Conservation (phyloP, 2,329 filamentous ascomycete species). For the Chalara sp. region DNA sequence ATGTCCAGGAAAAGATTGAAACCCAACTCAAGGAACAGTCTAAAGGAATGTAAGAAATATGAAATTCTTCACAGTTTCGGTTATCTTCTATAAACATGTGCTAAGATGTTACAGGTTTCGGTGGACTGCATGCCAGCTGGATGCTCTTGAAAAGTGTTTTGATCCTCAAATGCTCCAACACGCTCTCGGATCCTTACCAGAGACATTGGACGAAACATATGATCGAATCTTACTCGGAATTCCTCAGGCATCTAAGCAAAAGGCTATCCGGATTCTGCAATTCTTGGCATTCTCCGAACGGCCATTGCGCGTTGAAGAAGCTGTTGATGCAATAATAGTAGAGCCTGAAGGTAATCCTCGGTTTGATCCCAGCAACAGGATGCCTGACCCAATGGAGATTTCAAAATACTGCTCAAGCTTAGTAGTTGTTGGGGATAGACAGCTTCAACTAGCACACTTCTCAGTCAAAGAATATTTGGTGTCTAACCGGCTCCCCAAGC, state of each 20-base stretch:
- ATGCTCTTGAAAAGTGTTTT: slow-evolving; percentile 19
- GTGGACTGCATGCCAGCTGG: slow-evolving; percentile 23
- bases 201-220: slow-evolving; percentile 17
- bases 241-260: slow-evolving; percentile 8
- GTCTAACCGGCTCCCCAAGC: too few relatives aligned
- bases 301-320: slow-evolving; percentile 22
- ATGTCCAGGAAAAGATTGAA: slow-evolving; percentile 20
- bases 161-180: slow-evolving; percentile 2
- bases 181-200: slow-evolving; percentile 6
- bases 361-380: slow-evolving; percentile 20
- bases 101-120: slow-evolving; percentile 16
- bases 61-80: neutral
- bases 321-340: slow-evolving; percentile 24
- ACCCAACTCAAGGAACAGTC: slow-evolving; percentile 15
- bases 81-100: neutral
- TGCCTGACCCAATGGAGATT: slow-evolving; percentile 20
- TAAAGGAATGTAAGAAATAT: slow-evolving; percentile 23
- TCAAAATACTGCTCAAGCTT: slow-evolving; percentile 18
- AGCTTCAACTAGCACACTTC: slow-evolving; percentile 20
- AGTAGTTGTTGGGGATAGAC: too few relatives aligned
- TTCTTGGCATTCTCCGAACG: slow-evolving; percentile 21
- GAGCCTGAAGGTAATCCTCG: slow-evolving; percentile 10
- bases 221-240: slow-evolving; percentile 20
- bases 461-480: slow-evolving; percentile 25
- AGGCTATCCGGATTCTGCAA: slow-evolving; percentile 20